Evolutionary conservation across 345 rosid genomes (phyloP).

Genomic region (Eucalyptus tenuipes): DNA sequence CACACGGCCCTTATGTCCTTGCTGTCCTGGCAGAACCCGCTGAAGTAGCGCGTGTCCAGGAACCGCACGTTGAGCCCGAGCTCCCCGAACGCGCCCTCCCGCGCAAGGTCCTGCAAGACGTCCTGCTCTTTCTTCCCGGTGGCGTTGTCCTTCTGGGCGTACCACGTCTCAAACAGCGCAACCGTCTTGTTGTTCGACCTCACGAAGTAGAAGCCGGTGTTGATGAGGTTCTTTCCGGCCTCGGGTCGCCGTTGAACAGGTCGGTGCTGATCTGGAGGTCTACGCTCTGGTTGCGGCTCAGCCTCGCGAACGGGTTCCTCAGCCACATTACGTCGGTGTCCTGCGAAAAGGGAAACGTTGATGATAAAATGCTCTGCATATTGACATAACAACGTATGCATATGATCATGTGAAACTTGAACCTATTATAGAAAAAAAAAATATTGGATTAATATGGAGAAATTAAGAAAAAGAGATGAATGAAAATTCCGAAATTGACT

Average conservation of each 20-base stretch:
- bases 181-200: conserved; percentile 60
- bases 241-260: conserved; percentile 11
- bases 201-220: conserved; percentile 65
- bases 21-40: conserved; percentile 75
- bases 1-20: conserved; percentile 26
- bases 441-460: not conserved
- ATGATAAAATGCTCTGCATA: not conserved
- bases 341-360: not conserved
- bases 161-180: conserved; percentile 49
- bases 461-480: not conserved
- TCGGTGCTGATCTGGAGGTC: conserved; percentile 32
- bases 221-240: conserved; percentile 26
- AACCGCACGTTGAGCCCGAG: conserved; percentile 30
- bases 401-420: not conserved
- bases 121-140: conserved; percentile 64
- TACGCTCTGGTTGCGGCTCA: not conserved
- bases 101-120: conserved; percentile 31
- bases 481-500: not conserved
- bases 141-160: conserved; percentile 39
- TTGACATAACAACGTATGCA: not conserved
- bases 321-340: conserved; percentile 33
- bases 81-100: conserved; percentile 10
- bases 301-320: conserved; percentile 17
- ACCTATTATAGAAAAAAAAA: not conserved
- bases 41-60: conserved; percentile 44